Evolutionary conservation across 2,329 filamentous ascomycete species (phyloP).

Genomic region (Botryotinia calthae): DNA sequence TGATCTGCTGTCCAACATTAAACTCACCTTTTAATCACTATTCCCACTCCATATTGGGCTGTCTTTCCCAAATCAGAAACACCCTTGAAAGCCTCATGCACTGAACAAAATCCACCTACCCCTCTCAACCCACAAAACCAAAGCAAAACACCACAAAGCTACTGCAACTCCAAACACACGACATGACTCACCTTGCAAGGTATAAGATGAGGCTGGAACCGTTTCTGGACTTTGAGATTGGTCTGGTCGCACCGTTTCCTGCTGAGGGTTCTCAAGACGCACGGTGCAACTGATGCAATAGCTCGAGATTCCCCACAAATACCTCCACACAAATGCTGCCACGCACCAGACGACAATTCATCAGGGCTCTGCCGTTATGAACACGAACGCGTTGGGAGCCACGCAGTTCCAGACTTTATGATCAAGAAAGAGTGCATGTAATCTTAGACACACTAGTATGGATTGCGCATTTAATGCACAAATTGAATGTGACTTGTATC

Average conservation of each 20-base stretch:
- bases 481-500: neutral
- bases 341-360: neutral
- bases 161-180: neutral
- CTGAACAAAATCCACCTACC: neutral
- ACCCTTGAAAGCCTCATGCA: neutral
- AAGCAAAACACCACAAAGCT: neutral
- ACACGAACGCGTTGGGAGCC: neutral
- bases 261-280: neutral
- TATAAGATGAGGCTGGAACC: neutral
- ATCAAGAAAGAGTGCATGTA: neutral
- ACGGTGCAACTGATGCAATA: neutral
- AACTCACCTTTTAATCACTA: too few relatives aligned
- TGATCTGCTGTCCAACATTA: neutral
- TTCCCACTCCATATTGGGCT: neutral
- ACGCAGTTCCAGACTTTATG: neutral
- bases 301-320: neutral
- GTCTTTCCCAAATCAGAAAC: too few relatives aligned
- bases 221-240: neutral
- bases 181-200: neutral
- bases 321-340: slow-evolving; percentile 2
- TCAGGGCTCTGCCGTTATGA: neutral
- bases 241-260: neutral
- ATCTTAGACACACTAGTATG: neutral
- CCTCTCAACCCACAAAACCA: neutral
- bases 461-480: neutral